Percentiles rank a stretch among this genome's conserved stretches.
Conservation (phyloP, 352 stramenopile species). For the Phytophthora tentaculata region DNA sequence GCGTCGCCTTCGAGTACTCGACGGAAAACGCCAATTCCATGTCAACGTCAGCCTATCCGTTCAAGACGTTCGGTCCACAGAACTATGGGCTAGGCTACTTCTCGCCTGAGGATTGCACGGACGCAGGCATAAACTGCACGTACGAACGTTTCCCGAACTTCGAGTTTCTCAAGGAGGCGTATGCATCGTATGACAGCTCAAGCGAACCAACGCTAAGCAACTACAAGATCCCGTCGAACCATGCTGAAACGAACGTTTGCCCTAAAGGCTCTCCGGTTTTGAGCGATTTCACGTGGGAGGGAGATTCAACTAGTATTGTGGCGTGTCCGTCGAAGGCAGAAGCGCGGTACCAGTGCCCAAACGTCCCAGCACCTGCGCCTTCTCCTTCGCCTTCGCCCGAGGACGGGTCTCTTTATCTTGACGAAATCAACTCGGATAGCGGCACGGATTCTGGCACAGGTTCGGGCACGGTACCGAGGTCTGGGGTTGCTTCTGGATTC, state of each 20-base stretch:
- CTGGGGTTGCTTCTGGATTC: slow-evolving; percentile 2
- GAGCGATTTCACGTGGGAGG: slow-evolving; percentile 27
- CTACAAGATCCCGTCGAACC: slow-evolving; percentile 33
- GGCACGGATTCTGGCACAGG: not conserved
- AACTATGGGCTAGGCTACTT: slow-evolving; percentile 88
- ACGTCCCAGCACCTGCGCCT: slow-evolving; percentile 11
- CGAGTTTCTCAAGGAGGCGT: slow-evolving; percentile 53
- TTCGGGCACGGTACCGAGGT: not conserved
- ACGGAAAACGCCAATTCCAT: slow-evolving; percentile 81
- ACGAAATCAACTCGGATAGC: slow-evolving; percentile 21
- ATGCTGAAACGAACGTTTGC: slow-evolving; percentile 24
- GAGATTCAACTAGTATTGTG: slow-evolving; percentile 30
- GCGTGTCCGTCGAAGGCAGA: slow-evolving; percentile 33
- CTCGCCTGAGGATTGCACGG: slow-evolving; percentile 64
- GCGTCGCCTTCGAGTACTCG: slow-evolving; percentile 82
- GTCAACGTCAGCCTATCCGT: slow-evolving; percentile 62
- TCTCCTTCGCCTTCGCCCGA: not conserved
- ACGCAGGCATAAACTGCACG: slow-evolving; percentile 43
- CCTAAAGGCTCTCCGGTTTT: slow-evolving; percentile 23
- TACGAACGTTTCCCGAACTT: slow-evolving; percentile 78
- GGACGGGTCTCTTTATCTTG: slow-evolving; percentile 20
- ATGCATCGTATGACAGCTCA: slow-evolving; percentile 41
- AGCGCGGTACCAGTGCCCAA: slow-evolving; percentile 44
- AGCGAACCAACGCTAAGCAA: slow-evolving; percentile 37
- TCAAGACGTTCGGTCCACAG: slow-evolving; percentile 61